Evolutionary conservation across 495 filamentous ascomycete genomes (phyloP).

Genomic region (Penicillium bialowiezense): DNA sequence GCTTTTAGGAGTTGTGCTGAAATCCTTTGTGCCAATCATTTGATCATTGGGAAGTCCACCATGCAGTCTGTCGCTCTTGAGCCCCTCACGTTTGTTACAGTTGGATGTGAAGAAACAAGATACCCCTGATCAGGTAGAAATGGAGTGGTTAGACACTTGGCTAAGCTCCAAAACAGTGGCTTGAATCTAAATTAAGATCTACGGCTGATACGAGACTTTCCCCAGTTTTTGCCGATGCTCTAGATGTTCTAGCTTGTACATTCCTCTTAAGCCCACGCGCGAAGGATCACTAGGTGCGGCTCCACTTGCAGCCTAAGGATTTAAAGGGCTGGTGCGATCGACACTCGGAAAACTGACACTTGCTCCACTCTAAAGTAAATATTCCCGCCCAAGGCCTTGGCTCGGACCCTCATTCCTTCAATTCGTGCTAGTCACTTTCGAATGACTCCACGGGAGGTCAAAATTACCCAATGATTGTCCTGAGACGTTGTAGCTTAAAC

Average conservation of each 20-base stretch:
- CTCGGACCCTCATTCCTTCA: background rate
- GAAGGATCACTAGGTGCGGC: slow-evolving; percentile 2
- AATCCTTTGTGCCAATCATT: too few relatives aligned
- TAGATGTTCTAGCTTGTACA: background rate
- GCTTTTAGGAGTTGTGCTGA: too few relatives aligned
- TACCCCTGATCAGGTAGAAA: too few relatives aligned
- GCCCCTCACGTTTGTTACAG: too few relatives aligned
- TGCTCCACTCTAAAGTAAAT: background rate
- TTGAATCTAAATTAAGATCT: slow-evolving; percentile 12
- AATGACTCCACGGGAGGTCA: too few relatives aligned
- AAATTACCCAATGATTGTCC: too few relatives aligned
- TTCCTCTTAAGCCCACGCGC: background rate
- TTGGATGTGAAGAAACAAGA: too few relatives aligned
- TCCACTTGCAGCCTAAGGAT: slow-evolving; percentile 1
- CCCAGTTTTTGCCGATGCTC: background rate
- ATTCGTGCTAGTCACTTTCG: background rate
- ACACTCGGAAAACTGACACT: background rate
- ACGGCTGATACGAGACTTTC: slow-evolving; percentile 6
- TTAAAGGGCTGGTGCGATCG: too few relatives aligned
- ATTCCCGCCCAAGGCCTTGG: background rate
- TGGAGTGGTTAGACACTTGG: background rate
- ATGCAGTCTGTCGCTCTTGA: too few relatives aligned
- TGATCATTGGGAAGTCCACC: too few relatives aligned
- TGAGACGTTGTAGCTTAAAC: too few relatives aligned
- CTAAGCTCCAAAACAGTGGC: background rate